Percentiles rank a stretch among this genome's conserved stretches.
phyloP scores from a whole-genome alignment of 176 grass and related monocot species.

The Ensete glaucum region DNA sequence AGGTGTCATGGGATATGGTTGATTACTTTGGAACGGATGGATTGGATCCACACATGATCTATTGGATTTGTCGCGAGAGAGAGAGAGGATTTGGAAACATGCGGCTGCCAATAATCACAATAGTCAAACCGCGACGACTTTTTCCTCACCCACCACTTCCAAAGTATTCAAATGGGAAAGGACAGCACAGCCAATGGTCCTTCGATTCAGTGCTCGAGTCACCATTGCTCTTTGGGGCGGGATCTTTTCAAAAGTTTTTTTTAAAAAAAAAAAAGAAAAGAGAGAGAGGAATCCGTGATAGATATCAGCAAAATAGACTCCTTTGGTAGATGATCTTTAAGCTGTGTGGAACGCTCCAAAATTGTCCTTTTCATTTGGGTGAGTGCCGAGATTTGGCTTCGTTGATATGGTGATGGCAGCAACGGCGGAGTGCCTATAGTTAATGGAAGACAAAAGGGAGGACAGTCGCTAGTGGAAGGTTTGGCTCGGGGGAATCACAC shows the following conservation, averaged over 20 bases:
- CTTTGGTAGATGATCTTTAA: no score
- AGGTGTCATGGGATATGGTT: not conserved
- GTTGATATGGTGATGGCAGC: not conserved
- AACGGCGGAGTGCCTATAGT: not conserved
- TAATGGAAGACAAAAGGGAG: not conserved
- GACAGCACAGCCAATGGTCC: no score
- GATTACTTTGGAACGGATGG: not conserved
- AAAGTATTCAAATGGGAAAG: not conserved
- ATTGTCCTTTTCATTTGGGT: not conserved
- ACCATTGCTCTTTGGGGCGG: no score
- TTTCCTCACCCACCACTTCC: not conserved
- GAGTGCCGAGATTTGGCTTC: not conserved
- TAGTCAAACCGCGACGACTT: not conserved
- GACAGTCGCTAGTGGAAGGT: constrained; percentile 8
- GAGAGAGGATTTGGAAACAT: not conserved
- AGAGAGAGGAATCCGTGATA: no score
- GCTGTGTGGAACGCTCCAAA: not conserved
- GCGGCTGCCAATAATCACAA: not conserved
- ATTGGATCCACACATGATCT: not conserved
- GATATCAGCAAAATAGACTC: no score
- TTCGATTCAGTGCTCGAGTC: no score
- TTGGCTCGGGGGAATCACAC: not conserved
- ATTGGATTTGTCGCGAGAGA: not conserved
- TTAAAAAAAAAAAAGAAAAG: no score
- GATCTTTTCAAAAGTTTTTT: no score